Conservation (phyloP, 1,284 basidiomycete genomes). For the Hemileia vastatrix region DNA sequence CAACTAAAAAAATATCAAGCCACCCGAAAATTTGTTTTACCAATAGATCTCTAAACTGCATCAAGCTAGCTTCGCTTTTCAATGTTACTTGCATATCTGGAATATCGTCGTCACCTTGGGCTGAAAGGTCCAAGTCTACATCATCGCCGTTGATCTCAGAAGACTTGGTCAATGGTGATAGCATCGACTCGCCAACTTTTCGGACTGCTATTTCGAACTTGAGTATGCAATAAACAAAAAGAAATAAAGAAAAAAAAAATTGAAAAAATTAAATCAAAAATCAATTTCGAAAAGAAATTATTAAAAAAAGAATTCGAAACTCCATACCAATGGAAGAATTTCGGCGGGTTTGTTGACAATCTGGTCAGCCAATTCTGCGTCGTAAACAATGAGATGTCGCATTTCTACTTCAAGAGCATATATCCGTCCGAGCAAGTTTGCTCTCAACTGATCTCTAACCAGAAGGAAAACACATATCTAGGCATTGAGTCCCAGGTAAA, state of each 20-base stretch:
- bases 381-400: constrained; percentile 78
- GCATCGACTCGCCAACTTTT: constrained; percentile 24
- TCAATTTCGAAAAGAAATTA: neutral
- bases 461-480: constrained; percentile 19
- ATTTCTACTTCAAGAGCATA: constrained; percentile 87
- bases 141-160: constrained; percentile 34
- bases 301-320: neutral
- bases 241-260: neutral
- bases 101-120: constrained; percentile 53
- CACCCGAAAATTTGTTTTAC: constrained; percentile 36
- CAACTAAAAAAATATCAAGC: neutral
- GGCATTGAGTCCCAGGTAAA: neutral
- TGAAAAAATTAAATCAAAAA: constrained; percentile 6
- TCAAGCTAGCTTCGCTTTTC: constrained; percentile 76
- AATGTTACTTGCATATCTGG: constrained; percentile 84
- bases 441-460: constrained; percentile 73
- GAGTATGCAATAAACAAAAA: neutral
- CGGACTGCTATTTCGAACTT: constrained; percentile 83
- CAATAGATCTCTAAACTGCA: constrained; percentile 87
- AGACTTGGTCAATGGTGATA: constrained; percentile 49
- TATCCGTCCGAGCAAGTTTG: constrained; percentile 79
- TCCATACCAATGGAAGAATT: constrained; percentile 68
- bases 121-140: constrained; percentile 28
- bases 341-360: constrained; percentile 84
- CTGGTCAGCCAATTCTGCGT: constrained; percentile 82